These are phyloP conservation scores for Leptodermis oblonga DNA, from an alignment of 257 asterid species.

Conservation along the genomic window DNA sequence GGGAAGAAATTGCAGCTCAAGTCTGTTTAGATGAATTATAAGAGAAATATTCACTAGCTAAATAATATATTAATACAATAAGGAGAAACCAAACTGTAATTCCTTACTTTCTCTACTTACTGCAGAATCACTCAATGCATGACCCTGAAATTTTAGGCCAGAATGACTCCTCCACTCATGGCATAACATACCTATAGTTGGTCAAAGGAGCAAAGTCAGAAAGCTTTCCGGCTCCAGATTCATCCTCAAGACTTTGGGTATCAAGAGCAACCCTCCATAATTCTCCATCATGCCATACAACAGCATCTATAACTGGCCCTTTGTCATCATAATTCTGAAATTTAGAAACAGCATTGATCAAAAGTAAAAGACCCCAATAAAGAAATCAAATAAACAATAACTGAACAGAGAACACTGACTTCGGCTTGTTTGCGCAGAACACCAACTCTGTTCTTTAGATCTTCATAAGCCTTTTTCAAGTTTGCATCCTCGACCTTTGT, in stretches of 20 bases:
- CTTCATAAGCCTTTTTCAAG: conserved; percentile 70
- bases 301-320: conserved; percentile 96
- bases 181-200: conserved; percentile 64
- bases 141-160: conserved; percentile 1
- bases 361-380: conserved; percentile 19
- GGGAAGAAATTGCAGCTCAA: neutral
- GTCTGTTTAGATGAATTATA: neutral
- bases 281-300: conserved; percentile 97
- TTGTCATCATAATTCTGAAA: conserved; percentile 83
- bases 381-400: conserved; percentile 12
- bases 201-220: conserved; percentile 86
- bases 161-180: conserved; percentile 9
- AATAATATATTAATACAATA: neutral
- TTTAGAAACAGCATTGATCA: conserved; percentile 16
- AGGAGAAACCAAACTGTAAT: neutral
- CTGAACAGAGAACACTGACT: conserved; percentile 30
- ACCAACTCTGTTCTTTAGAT: conserved; percentile 88
- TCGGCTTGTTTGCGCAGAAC: conserved; percentile 88
- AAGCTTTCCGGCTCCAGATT: conserved; percentile 73
- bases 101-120: neutral
- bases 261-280: conserved; percentile 98
- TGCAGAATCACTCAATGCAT: neutral
- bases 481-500: conserved; percentile 53
- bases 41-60: neutral
- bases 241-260: conserved; percentile 83